Percentiles rank a stretch among this genome's conserved stretches.
Evolutionary conservation across 768 basidiomycete genomes (phyloP).

Genomic region (Suillus decipiens): DNA sequence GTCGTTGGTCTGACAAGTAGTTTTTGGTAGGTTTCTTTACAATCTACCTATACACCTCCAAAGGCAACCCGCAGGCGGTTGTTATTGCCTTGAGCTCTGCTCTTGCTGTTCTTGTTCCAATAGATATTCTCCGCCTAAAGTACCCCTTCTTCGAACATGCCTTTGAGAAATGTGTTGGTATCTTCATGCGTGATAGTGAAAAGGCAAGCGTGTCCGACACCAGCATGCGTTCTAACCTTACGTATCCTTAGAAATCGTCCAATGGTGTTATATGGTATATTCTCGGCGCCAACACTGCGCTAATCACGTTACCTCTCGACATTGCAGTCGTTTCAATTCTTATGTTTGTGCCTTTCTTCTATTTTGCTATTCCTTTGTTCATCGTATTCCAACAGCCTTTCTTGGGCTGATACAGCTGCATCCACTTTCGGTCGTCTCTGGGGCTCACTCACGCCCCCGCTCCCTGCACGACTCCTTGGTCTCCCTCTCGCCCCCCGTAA

Average conservation of each 20-base stretch:
- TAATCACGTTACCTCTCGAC: slow-evolving; percentile 78
- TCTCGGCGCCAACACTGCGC: slow-evolving; percentile 77
- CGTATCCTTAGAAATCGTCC: slow-evolving; percentile 50
- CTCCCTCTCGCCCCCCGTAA: slow-evolving; percentile 82
- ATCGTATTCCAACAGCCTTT: slow-evolving; percentile 55
- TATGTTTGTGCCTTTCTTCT: slow-evolving; percentile 57
- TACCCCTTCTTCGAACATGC: slow-evolving; percentile 62
- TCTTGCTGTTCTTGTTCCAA: slow-evolving; percentile 67
- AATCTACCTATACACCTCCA: slow-evolving; percentile 54
- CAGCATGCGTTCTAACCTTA: not conserved
- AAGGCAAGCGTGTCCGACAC: slow-evolving; percentile 44
- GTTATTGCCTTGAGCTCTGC: slow-evolving; percentile 63
- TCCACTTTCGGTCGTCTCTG: slow-evolving; percentile 90
- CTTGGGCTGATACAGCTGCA: slow-evolving; percentile 95
- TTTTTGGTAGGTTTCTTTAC: slow-evolving; percentile 59
- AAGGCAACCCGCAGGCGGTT: slow-evolving; percentile 51
- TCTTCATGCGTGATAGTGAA: slow-evolving; percentile 90
- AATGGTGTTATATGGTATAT: slow-evolving; percentile 93
- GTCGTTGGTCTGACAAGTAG: slow-evolving; percentile 9
- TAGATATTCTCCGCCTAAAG: slow-evolving; percentile 74
- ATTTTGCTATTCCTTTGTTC: not conserved
- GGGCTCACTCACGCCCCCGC: slow-evolving; percentile 65
- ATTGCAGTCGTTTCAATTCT: slow-evolving; percentile 88
- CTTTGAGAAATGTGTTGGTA: slow-evolving; percentile 74
- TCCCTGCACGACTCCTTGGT: slow-evolving; percentile 51